phyloP scores from a whole-genome alignment of 805 yeast genomes.

The Starmera quercuum region DNA sequence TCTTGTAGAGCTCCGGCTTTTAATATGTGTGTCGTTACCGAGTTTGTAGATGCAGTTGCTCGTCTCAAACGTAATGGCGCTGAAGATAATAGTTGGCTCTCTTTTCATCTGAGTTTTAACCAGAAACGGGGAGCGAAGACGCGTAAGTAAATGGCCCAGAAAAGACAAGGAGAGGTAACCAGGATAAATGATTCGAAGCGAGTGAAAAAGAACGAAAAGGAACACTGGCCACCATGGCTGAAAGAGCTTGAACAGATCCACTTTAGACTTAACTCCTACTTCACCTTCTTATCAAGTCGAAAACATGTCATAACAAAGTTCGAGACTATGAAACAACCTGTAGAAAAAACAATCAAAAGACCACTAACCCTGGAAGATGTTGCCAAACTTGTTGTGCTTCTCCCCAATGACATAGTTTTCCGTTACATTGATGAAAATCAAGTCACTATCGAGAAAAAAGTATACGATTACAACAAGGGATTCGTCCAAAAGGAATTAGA shows the following conservation, averaged over 20 bases:
- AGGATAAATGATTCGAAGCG: not conserved
- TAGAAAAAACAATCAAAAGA: conserved; percentile 40
- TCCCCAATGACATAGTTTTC: conserved; percentile 64
- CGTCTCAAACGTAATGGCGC: no score
- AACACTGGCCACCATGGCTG: conserved; percentile 22
- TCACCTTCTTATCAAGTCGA: conserved; percentile 53
- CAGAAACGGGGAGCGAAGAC: no score
- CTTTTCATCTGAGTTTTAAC: no score
- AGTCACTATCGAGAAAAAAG: conserved; percentile 30
- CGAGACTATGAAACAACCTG: conserved; percentile 43
- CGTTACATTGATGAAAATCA: conserved; percentile 79
- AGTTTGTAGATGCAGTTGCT: no score
- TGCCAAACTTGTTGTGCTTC: conserved; percentile 50
- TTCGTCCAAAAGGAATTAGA: conserved; percentile 50
- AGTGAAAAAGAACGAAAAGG: not conserved
- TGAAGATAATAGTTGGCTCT: no score
- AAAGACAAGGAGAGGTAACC: not conserved
- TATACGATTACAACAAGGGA: conserved; percentile 34
- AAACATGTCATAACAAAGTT: conserved; percentile 54
- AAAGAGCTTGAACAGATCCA: conserved; percentile 39
- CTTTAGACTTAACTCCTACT: conserved; percentile 49
- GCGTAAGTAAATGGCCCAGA: no score
- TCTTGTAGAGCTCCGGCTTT: no score
- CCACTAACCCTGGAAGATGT: conserved; percentile 44
- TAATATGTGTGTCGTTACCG: no score